These are phyloP conservation scores for Tylopilus plumbeoviolaceoides DNA, from an alignment of 768 basidiomycete genomes.

Conservation along the genomic window DNA sequence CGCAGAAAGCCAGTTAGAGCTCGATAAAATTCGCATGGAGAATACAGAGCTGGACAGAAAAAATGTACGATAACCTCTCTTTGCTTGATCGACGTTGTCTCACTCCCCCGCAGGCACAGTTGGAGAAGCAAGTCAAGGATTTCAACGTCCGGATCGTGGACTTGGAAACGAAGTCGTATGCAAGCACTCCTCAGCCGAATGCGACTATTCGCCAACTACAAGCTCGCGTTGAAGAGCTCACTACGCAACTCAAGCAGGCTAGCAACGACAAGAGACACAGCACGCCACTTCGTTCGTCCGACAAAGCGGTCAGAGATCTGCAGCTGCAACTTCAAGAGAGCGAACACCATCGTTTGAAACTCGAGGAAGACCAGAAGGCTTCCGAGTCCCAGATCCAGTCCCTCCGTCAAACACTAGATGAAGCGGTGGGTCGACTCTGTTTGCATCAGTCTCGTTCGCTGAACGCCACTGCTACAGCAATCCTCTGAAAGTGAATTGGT, in stretches of 20 bases:
- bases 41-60: constrained; percentile 75
- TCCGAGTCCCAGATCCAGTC: constrained; percentile 55
- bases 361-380: constrained; percentile 62
- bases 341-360: constrained; percentile 54
- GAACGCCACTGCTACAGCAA: constrained; percentile 46
- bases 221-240: constrained; percentile 68
- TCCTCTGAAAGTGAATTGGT: constrained; percentile 64
- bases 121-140: constrained; percentile 86
- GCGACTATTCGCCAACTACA: constrained; percentile 58
- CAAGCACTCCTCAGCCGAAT: constrained; percentile 56
- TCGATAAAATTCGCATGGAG: constrained; percentile 73
- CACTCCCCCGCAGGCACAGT: constrained; percentile 50
- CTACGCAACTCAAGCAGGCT: constrained; percentile 39
- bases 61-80: constrained; percentile 49
- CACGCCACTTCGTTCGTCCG: constrained; percentile 36
- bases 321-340: constrained; percentile 54
- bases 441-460: constrained; percentile 1
- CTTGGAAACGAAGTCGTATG: constrained; percentile 73
- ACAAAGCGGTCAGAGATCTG: constrained; percentile 49
- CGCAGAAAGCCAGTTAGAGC: constrained; percentile 69
- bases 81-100: neutral
- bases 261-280: constrained; percentile 39
- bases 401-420: constrained; percentile 58
- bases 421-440: constrained; percentile 44
- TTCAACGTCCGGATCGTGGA: constrained; percentile 80